phyloP scores from a whole-genome alignment of 176 grass and related monocot species.

The Hordeum vulgare region MorexV3_pseudomolecules_assembly NC_058518.1:419016973-419017472 shows the following conservation, averaged over 20 bases:
- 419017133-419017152: neutral
- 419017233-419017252: neutral
- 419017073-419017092: neutral
- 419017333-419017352: neutral
- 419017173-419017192: neutral
- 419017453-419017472: neutral
- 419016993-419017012: neutral
- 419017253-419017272: neutral
- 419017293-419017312: neutral
- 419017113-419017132: too few species aligned
- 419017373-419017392: neutral
- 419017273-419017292: neutral
- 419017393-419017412: neutral
- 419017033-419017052: neutral
- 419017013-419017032: neutral
- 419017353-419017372: neutral
- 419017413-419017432: neutral
- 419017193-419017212: neutral
- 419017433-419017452: conserved; percentile 2
- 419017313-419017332: neutral
- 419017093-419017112: neutral
- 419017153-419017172: neutral
- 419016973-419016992: neutral
- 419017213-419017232: neutral
- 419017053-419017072: neutral